Conservation (phyloP, 495 filamentous ascomycete genomes). For the Sporormia fimetaria region DNA sequence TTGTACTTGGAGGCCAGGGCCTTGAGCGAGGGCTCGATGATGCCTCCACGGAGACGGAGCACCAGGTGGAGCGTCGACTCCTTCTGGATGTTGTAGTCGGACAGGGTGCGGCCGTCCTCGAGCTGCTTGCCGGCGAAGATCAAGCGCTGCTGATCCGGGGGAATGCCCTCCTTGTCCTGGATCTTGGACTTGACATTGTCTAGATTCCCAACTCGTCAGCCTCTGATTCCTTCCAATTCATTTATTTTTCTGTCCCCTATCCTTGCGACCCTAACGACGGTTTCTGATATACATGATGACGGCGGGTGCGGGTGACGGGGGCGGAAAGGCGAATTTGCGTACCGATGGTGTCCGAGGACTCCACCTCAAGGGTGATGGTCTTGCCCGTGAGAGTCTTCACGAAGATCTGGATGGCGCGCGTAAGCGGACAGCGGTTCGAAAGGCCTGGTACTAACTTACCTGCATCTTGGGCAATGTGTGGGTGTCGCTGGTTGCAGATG, state of each 20-base stretch:
- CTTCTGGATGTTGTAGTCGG: conserved; percentile 99
- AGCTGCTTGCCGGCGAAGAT: conserved; percentile 99
- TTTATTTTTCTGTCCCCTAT: too few species aligned
- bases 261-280: too few species aligned
- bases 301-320: background rate
- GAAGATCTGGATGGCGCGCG: conserved; percentile 31
- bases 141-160: conserved; percentile 96
- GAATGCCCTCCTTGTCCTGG: conserved; percentile 99
- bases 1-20: conserved; percentile 98
- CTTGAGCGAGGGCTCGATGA: conserved; percentile 99
- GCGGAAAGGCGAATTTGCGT: conserved; percentile 5
- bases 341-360: conserved; percentile 94
- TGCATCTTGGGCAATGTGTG: conserved; percentile 15
- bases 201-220: conserved; percentile 3
- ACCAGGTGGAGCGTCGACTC: conserved; percentile 98
- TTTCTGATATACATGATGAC: background rate
- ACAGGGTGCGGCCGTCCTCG: conserved; percentile 96
- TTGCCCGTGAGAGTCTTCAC: conserved; percentile 59
- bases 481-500: background rate
- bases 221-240: too few species aligned
- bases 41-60: conserved; percentile 97
- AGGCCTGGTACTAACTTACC: conserved; percentile 14
- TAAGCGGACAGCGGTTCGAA: conserved; percentile 2
- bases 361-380: conserved; percentile 99
- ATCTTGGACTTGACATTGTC: conserved; percentile 42